Evolutionary conservation across 2,329 filamentous ascomycete genomes (phyloP).

Genomic region (Boeremia lycopersici): DNA sequence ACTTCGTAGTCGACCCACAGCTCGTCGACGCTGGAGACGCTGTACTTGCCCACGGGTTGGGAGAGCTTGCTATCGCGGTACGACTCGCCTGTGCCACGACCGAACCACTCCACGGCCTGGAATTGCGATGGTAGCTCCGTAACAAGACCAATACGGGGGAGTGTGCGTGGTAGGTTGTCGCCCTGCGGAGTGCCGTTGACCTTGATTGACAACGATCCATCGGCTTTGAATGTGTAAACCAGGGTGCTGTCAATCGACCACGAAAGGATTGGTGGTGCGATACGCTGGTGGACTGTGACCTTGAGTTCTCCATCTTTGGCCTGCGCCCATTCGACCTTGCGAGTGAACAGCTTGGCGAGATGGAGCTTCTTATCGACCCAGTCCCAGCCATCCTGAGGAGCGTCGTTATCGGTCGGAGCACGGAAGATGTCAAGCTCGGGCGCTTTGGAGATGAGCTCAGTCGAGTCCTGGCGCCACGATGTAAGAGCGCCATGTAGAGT

Average conservation of each 20-base stretch:
- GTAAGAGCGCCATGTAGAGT: constrained; percentile 59
- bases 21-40: constrained; percentile 51
- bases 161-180: constrained; percentile 58
- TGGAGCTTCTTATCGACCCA: constrained; percentile 55
- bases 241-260: constrained; percentile 56
- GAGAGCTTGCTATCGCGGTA: constrained; percentile 70
- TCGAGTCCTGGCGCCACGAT: constrained; percentile 36
- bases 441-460: constrained; percentile 39
- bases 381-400: constrained; percentile 59
- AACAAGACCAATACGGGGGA: constrained; percentile 68
- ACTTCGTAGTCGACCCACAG: constrained; percentile 68
- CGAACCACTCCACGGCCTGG: constrained; percentile 63
- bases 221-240: constrained; percentile 58
- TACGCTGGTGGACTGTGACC: constrained; percentile 54
- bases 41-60: constrained; percentile 59
- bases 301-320: constrained; percentile 32
- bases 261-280: constrained; percentile 65
- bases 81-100: constrained; percentile 67
- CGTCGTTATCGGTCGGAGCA: constrained; percentile 70
- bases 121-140: constrained; percentile 57
- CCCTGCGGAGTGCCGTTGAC: constrained; percentile 54
- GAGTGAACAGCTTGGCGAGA: constrained; percentile 34
- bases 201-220: constrained; percentile 55
- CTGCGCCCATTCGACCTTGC: constrained; percentile 46
- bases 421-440: constrained; percentile 64